These are phyloP conservation scores for Rauvolfia tetraphylla DNA, from an alignment of 257 asterid genomes.

Conservation along the genomic window DNA sequence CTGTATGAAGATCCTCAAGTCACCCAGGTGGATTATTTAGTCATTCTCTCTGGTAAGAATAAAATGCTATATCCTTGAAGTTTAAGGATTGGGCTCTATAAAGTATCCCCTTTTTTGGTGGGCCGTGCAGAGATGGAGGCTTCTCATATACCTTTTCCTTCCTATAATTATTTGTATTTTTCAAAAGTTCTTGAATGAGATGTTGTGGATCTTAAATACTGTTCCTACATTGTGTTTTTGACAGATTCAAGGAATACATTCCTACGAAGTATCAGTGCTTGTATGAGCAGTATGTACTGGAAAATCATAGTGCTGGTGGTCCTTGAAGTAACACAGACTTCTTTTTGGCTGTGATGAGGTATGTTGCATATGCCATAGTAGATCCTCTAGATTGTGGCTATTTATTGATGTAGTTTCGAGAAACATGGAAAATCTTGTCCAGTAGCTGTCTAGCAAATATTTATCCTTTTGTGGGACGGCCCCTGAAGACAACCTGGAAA, in stretches of 20 bases:
- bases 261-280: slow-evolving; percentile 67
- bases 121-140: background rate
- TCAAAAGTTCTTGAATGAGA: background rate
- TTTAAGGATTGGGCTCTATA: background rate
- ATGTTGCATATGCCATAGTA: background rate
- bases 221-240: slow-evolving; percentile 21
- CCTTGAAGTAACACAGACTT: slow-evolving; percentile 32
- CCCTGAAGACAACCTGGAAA: background rate
- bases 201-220: slow-evolving; percentile 7
- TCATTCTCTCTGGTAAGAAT: background rate
- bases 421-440: background rate
- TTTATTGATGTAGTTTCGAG: background rate
- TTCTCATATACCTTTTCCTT: background rate
- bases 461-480: no score
- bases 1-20: background rate
- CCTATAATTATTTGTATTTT: background rate
- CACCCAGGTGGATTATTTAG: background rate
- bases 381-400: background rate
- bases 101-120: background rate
- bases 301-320: slow-evolving; percentile 33
- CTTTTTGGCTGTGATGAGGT: background rate
- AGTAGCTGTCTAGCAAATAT: background rate
- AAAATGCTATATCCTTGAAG: background rate
- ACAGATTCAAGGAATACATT: slow-evolving; percentile 83
- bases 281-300: slow-evolving; percentile 55